Base-by-base conservation (phyloP, 306 rosid species). In the Gillenia trifoliata region DNA sequence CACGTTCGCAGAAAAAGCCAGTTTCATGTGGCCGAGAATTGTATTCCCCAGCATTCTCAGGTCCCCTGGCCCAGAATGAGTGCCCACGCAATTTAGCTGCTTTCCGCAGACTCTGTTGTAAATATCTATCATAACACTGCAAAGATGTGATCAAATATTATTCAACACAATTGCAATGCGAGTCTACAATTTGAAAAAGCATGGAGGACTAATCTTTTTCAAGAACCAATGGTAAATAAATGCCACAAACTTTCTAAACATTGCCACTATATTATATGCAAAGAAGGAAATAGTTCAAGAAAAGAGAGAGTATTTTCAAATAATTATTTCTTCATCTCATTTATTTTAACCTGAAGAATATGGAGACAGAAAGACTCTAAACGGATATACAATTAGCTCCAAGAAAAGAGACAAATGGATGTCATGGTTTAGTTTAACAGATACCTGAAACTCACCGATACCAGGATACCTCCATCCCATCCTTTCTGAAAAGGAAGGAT, bases 391-490 rank as follows among this genome's bases (percentile, higher is more conserved):
- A 28, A 76, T 8, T 45, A 47, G 29, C 22, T 59, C 33, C 33
- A 23, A 69, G 8, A 66, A 71, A 25, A 28, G 38, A 29, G 33
- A 19, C 29, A 62, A 13, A 16, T 50, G 30, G 16, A 40, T 41
- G 43, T 38, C 33, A 69, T 4, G 40, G 50, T 67, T 28, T 54
- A 70, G 79, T 78, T 73, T 75, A 75, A 72, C 33, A 77, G 85
- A 80, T 94, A 94, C 99, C 99, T 94, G 99, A 87, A 94, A 94
- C 95, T 94, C 97, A 82, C 99, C 99, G 76, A 94, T 84, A 81
- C 99, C 99, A 82, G 99, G 99, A 79, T 91, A 94, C 66, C 90
- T 90, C 99, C 99, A 94, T 23, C 99, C 99, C 91, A 94, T 86
- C 79, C 92, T 87, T 84, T 83, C 96, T 26, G 97, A 82, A 77